Base-by-base conservation (phyloP, 371 early-diverging fungal genomes). In the Rhizopus arrhizus region DNA sequence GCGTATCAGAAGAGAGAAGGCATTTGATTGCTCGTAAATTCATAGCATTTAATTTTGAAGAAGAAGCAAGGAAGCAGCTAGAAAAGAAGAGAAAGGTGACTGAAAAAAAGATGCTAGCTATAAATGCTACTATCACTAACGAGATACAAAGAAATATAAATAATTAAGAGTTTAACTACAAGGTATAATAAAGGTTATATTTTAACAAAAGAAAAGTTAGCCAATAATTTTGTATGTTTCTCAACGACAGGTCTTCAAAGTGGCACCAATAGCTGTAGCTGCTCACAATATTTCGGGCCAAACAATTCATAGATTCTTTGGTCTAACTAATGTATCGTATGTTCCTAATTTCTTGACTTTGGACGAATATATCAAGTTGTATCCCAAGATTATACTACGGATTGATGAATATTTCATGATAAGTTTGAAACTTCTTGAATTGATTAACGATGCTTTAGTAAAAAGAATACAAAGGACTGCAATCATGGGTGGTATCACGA, bases 331-430 rank as follows among this genome's bases (percentile, higher is more conserved):
- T 34, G 12, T 11, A n/a, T 45, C 47, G 1, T 9, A 2, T n/a
- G 47, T 28, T 28, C 47, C 47, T 10, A 47, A 47, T 28, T 47
- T 47, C 22, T 11, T 9, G 38, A 38, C 1, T 2, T 38, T 38
- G 0, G 32, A 41, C 5, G n/a, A 48, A 40, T 40, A 15, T 32
- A 31, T 58, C 13, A 49, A 58, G 41, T 5, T 58, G 2, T 58
- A 58, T 46, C 4, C 34, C 16, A 38, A 50, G 6, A 15, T 13
- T 2, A 15, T 58, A 31, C 29, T 58, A 16, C 31, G 49, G 3
- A 50, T 49, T 2, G 58, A 58, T 41, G 58, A 58, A 58, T 28
- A 31, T 28, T 49, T 29, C 4, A 58, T 58, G 58, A 49, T 58
- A 1, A 40, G 50, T n/a, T 3, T 7, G 0, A 8, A 9, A n/a